A percentile compares a stretch with the other conserved stretches of the same genome.
Conservation (phyloP, 75 land plant genomes). For the Cupressus sempervirens region DNA sequence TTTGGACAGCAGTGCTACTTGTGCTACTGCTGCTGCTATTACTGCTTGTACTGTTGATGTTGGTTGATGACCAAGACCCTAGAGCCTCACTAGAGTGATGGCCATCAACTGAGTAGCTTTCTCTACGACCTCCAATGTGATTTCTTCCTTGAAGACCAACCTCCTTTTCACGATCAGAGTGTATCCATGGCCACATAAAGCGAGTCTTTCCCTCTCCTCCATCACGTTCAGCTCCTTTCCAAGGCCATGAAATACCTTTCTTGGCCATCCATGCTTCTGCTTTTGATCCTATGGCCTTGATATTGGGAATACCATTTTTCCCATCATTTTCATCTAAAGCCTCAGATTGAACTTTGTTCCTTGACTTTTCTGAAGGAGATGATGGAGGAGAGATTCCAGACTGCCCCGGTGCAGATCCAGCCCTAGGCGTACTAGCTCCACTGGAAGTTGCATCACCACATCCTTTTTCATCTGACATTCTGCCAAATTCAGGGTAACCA, state of each 20-base stretch:
- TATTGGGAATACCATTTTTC: slow-evolving; percentile 39
- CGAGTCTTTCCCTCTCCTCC: slow-evolving; percentile 24
- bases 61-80: slow-evolving; percentile 59
- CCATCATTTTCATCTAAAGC: slow-evolving; percentile 52
- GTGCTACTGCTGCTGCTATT: slow-evolving; percentile 65
- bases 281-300: slow-evolving; percentile 43
- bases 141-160: slow-evolving; percentile 18
- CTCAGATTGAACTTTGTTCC: slow-evolving; percentile 18
- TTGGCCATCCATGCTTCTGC: slow-evolving; percentile 78
- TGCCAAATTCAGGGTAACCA: slow-evolving; percentile 28
- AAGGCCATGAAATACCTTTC: slow-evolving; percentile 75
- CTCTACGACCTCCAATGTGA: slow-evolving; percentile 9
- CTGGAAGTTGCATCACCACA: slow-evolving; percentile 46
- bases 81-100: slow-evolving; percentile 38
- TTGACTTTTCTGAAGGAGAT: slow-evolving; percentile 22
- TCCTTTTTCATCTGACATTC: slow-evolving; percentile 44
- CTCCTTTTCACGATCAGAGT: slow-evolving; percentile 39
- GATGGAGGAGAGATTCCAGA: slow-evolving; percentile 24
- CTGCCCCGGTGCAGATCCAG: slow-evolving; percentile 22
- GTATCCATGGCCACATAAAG: slow-evolving; percentile 48
- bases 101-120: slow-evolving; percentile 14
- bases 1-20: slow-evolving; percentile 58
- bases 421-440: slow-evolving; percentile 63
- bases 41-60: slow-evolving; percentile 71
- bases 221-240: slow-evolving; percentile 67